Conservation (phyloP, 805 yeast species). For the Starmerella apis region DNA sequence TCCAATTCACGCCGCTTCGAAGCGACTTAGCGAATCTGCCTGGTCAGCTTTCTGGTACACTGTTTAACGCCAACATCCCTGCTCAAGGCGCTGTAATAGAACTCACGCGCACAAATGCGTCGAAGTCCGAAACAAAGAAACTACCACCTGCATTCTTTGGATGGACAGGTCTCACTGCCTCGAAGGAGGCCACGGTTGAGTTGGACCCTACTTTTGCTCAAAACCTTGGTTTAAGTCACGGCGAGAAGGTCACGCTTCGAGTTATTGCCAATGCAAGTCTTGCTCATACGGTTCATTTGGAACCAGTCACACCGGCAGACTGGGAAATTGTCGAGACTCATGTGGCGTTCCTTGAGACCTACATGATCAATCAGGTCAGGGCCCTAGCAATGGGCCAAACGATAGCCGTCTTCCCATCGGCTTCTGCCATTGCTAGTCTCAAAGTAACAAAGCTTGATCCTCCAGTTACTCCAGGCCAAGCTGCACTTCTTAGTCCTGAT, state of each 20-base stretch:
- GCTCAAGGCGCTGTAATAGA: slow-evolving; percentile 52
- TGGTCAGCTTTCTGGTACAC: slow-evolving; percentile 35
- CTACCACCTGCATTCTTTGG: slow-evolving; percentile 40
- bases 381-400: slow-evolving; percentile 52
- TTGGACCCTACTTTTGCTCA: slow-evolving; percentile 60
- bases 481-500: slow-evolving; percentile 49
- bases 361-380: slow-evolving; percentile 67
- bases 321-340: slow-evolving; percentile 87
- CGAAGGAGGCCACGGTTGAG: slow-evolving; percentile 36
- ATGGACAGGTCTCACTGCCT: slow-evolving; percentile 52
- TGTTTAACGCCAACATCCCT: slow-evolving; percentile 43
- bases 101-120: slow-evolving; percentile 29
- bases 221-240: slow-evolving; percentile 39
- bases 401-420: slow-evolving; percentile 60
- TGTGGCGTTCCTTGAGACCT: slow-evolving; percentile 64
- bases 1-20: slow-evolving; percentile 33
- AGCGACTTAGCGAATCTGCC: slow-evolving; percentile 51
- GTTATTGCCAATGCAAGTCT: slow-evolving; percentile 42
- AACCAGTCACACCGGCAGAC: slow-evolving; percentile 66
- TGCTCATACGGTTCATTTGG: slow-evolving; percentile 57
- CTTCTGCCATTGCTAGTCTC: slow-evolving; percentile 50
- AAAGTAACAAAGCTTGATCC: slow-evolving; percentile 40
- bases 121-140: slow-evolving; percentile 26
- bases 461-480: slow-evolving; percentile 17
- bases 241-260: slow-evolving; percentile 36